These are phyloP conservation scores for Saccharomycopsis vini DNA, from an alignment of 805 yeast genomes.

Conservation along the genomic window DNA sequence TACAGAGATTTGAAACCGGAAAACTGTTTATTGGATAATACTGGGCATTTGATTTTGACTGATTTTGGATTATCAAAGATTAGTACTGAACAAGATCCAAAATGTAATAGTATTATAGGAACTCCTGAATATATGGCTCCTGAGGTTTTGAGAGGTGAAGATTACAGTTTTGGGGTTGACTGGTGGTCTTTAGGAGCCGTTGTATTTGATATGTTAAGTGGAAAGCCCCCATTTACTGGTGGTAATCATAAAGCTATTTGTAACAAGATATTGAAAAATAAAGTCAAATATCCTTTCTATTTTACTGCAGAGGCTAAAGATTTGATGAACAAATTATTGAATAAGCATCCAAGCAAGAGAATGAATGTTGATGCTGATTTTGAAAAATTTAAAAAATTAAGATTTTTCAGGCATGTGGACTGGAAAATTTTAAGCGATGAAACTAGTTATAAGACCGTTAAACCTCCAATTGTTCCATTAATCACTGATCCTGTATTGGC, in stretches of 20 bases:
- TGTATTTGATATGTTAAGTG: conserved; percentile 69
- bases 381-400: conserved; percentile 48
- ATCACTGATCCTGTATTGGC: conserved; percentile 76
- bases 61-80: conserved; percentile 73
- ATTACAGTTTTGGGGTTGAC: conserved; percentile 73
- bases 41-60: conserved; percentile 76
- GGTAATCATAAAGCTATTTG: conserved; percentile 65
- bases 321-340: conserved; percentile 51
- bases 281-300: conserved; percentile 63
- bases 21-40: conserved; percentile 65
- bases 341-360: conserved; percentile 63
- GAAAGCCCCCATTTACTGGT: conserved; percentile 85
- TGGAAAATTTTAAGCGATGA: conserved; percentile 54
- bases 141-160: conserved; percentile 69
- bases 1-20: conserved; percentile 88
- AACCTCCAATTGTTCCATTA: conserved; percentile 77
- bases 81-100: conserved; percentile 36
- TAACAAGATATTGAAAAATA: conserved; percentile 65
- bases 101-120: conserved; percentile 54
- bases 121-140: conserved; percentile 89
- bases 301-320: conserved; percentile 76
- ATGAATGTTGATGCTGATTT: conserved; percentile 49
- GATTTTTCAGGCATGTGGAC: conserved; percentile 67
- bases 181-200: conserved; percentile 92
- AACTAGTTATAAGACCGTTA: conserved; percentile 32